Percentiles rank a stretch among this genome's conserved stretches.
Evolutionary conservation across 257 asterid genomes (phyloP).

Genomic region (Craterostigma plantagineum): DNA sequence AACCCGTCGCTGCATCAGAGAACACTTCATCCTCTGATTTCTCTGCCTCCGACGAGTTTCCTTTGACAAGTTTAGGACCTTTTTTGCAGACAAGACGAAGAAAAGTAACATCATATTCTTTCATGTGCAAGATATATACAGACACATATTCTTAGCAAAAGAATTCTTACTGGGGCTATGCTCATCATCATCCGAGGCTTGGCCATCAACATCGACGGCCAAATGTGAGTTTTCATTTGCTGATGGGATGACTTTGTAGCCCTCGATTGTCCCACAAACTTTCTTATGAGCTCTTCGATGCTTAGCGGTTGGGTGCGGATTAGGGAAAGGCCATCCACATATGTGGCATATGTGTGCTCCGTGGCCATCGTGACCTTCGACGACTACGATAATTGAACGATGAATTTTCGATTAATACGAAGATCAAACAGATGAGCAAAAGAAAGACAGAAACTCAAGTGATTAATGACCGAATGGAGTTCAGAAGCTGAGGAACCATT

Average conservation of each 20-base stretch:
- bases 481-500: no score
- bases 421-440: no score
- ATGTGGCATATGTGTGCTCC: slow-evolving; percentile 46
- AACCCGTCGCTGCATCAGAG: slow-evolving; percentile 60
- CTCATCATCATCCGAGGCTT: not conserved
- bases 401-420: no score
- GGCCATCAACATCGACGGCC: slow-evolving; percentile 38
- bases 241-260: slow-evolving; percentile 27
- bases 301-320: slow-evolving; percentile 74
- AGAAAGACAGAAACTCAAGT: no score
- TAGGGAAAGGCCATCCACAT: slow-evolving; percentile 96
- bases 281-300: slow-evolving; percentile 82
- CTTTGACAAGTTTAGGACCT: no score
- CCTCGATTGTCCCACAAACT: slow-evolving; percentile 75
- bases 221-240: slow-evolving; percentile 18
- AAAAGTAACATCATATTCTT: no score
- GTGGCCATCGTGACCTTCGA: slow-evolving; percentile 48
- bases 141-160: no score
- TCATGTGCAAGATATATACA: no score
- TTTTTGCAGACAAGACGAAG: not conserved
- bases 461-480: no score
- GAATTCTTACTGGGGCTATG: no score
- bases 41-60: slow-evolving; percentile 6
- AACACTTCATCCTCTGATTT: slow-evolving; percentile 60
- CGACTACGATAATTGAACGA: no score